These are phyloP conservation scores for Porogramme epimiltina DNA, from an alignment of 1,284 basidiomycete species.

Conservation along the genomic window DNA sequence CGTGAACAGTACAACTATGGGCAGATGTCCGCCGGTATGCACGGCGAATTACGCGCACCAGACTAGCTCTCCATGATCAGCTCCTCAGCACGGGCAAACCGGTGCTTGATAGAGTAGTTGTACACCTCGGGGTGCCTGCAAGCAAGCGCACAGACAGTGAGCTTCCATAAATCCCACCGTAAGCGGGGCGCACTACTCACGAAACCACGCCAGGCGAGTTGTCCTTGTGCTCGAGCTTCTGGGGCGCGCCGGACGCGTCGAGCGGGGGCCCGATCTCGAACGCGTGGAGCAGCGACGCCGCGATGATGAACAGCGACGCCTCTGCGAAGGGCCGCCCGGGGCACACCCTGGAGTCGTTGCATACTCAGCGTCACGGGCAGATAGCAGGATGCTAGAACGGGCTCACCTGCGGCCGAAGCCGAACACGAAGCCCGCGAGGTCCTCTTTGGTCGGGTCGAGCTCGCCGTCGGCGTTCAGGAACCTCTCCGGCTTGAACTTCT, in stretches of 20 bases:
- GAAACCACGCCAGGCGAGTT: not conserved
- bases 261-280: not conserved
- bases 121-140: not conserved
- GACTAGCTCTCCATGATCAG: no score
- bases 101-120: not conserved
- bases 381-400: not conserved
- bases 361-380: not conserved
- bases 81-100: not conserved
- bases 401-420: slow-evolving; percentile 16
- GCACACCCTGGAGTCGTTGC: not conserved
- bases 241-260: not conserved
- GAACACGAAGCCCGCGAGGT: slow-evolving; percentile 31
- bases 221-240: not conserved
- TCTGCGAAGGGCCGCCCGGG: not conserved
- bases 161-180: not conserved
- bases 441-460: not conserved
- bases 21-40: no score
- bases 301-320: not conserved
- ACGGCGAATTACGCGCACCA: no score
- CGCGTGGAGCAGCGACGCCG: not conserved
- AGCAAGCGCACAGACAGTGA: not conserved
- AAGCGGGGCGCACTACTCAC: not conserved
- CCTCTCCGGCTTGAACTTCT: slow-evolving; percentile 21
- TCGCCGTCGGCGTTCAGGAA: slow-evolving; percentile 17
- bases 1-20: no score